Evolutionary conservation across 2,329 filamentous ascomycete species (phyloP).

Genomic region (Stagonosporopsis tanaceti): DNA sequence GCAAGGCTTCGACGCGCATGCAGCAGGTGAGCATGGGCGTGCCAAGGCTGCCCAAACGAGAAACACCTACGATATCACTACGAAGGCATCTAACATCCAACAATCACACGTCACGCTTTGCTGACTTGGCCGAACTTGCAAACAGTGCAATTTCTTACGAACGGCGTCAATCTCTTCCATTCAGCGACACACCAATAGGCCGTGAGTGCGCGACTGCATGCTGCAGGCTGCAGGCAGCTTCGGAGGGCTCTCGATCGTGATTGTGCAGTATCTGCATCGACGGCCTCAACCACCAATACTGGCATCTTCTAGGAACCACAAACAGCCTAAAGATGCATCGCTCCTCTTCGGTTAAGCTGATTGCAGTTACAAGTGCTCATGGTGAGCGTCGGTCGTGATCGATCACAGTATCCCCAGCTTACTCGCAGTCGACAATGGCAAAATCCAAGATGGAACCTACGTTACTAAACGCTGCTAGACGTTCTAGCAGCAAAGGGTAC

Average conservation of each 20-base stretch:
- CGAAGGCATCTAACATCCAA: background rate
- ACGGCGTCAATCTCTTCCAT: background rate
- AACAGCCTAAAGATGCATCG: background rate
- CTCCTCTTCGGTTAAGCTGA: background rate
- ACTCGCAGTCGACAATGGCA: background rate
- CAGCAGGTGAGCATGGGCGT: background rate
- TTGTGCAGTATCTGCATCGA: background rate
- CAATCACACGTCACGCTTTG: background rate
- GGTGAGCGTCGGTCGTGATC: background rate
- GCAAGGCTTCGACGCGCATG: conserved; percentile 14
- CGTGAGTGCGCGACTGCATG: too few relatives aligned
- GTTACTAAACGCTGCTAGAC: background rate
- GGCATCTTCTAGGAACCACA: background rate
- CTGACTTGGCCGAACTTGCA: background rate
- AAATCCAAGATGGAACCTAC: background rate
- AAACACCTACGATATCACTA: conserved; percentile 8
- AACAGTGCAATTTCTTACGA: background rate
- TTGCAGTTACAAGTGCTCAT: background rate
- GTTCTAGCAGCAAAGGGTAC: background rate
- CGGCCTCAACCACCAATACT: background rate
- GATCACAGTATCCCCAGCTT: background rate
- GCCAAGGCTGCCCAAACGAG: conserved; percentile 9
- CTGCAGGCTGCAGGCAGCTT: too few relatives aligned
- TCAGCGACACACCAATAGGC: background rate
- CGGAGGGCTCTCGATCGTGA: background rate